Evolutionary conservation across 495 filamentous ascomycete species (phyloP), one percentile per base, ranked within the genome.

Genomic region (Letharia lupina): DNA sequence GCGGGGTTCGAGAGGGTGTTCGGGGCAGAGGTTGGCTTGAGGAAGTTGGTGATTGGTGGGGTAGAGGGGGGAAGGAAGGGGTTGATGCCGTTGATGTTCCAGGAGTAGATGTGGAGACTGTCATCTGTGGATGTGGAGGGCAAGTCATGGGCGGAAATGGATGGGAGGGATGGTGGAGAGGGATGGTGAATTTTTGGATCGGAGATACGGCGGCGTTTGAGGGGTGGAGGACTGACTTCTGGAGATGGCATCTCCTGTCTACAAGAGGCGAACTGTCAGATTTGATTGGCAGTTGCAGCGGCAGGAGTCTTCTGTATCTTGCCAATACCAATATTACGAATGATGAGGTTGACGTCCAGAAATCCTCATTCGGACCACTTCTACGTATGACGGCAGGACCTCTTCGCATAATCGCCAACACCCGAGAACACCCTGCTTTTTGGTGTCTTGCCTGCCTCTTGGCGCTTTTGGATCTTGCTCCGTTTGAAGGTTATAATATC

Each of bases 71-170:
- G 70, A 2, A 83, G 70, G 45, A 80, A 81, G 0, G 79, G 73
- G 3, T 59, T 56, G 15, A 83, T 78, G 62, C 82, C 80, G 70
- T 83, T 83, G 65, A 83, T 74, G 64, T 83, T 83, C 80, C 80
- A 83, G 0, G 78, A 77, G 64, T 78, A 79, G 20, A 83, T 65
- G 35, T 72, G 72, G 0, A 79, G 64, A 37, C 33, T 20, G 13
- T 35, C 23, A 1, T 5, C 60, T 2, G 8, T 12, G 11, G 44
- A 33, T 7, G 37, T n/a, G 44, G 39, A 33, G 31, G 52, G 18
- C 5, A 11, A 6, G 10, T 47, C n/a, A 0, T 23, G 31, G 54
- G 33, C 5, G 39, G 42, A 45, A 16, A 18, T 50, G 62, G 40
- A 1, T 16, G 50, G 5, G 4, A 18, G 28, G 50, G 41, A 4